phyloP scores from a whole-genome alignment of 352 stramenopile species.

The Phytopythium cucurbitacearum region DNA sequence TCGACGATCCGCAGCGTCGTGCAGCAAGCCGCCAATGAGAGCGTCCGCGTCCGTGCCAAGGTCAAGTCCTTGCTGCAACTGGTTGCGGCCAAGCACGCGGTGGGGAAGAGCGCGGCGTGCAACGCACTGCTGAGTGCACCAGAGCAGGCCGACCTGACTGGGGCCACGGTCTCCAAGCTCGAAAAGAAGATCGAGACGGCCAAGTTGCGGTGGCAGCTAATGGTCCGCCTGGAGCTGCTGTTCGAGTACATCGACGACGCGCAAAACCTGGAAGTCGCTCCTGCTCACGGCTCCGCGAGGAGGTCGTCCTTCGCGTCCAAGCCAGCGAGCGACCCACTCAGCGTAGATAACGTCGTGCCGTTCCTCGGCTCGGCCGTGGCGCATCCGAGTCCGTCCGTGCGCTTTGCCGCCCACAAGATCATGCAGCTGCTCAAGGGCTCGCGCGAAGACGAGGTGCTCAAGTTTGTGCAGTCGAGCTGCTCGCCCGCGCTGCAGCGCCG shows the following conservation, averaged over 20 bases:
- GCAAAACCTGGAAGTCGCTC: conserved; percentile 6
- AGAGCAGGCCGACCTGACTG: conserved; percentile 45
- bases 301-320: conserved; percentile 10
- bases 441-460: conserved; percentile 25
- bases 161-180: conserved; percentile 20
- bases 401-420: conserved; percentile 32
- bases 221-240: conserved; percentile 56
- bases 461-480: conserved; percentile 52
- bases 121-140: conserved; percentile 71
- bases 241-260: conserved; percentile 37
- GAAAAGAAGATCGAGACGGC: conserved; percentile 42
- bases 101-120: conserved; percentile 58
- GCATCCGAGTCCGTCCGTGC: conserved; percentile 49
- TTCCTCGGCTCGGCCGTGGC: conserved; percentile 64
- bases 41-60: conserved; percentile 50
- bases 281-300: conserved; percentile 19
- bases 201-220: conserved; percentile 59
- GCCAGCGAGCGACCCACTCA: conserved; percentile 29
- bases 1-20: conserved; percentile 74
- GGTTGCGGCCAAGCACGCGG: conserved; percentile 35
- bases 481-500: conserved; percentile 53
- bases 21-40: conserved; percentile 63
- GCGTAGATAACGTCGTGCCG: conserved; percentile 64
- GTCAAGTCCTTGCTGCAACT: conserved; percentile 44
- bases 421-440: conserved; percentile 35